Base-by-base conservation (phyloP, 441 rosid species). In the Erodium moschatum region DNA sequence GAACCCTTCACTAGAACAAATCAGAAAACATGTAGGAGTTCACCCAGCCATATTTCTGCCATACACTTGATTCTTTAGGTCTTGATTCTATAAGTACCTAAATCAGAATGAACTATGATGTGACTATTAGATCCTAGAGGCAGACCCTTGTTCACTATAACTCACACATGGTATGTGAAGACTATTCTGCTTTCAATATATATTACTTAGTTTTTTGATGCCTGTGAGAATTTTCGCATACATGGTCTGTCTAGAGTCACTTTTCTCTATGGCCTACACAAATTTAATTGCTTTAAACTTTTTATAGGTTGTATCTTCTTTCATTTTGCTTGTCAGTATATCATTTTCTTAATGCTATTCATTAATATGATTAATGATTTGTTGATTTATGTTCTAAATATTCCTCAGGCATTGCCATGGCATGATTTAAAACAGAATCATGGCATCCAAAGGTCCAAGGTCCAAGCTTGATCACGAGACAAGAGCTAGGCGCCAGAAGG, bases 401-500 rank as follows among this genome's bases (percentile, higher is more conserved):
- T 71, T 38, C n/a, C 68, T 11, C 44, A 33, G 19, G 31, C 58
- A 71, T 61, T 65, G 70, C 42, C 10, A 73, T 75, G 74, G 42
- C 64, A 67, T 75, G 73, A 76, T 70, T 75, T 68, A 67, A 52
- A 16, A 29, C 68, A 74, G 69, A 16, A 76, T 64, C 76, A 85
- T 87, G 88, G 82, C 86, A 8, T 85, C 90, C 5, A 89, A 81
- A 81, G 97, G 90, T 74, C 87, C 87, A 33, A 85, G 86, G 74
- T 79, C 89, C 64, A 88, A 79, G 85, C 86, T 86, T 70, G 97
- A 90, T 76, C 86, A 74, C 66, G 97, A 90, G 61, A 81, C 92
- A 27, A 84, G 82, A 85, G 82, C 92, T 84, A 86, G 87, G 80
- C 96, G 97, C 69, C 96, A 85, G 13, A 90, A 90, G 96, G 97